Conservation (phyloP, 805 yeast species). For the Blastobotrys attinorum region DNA sequence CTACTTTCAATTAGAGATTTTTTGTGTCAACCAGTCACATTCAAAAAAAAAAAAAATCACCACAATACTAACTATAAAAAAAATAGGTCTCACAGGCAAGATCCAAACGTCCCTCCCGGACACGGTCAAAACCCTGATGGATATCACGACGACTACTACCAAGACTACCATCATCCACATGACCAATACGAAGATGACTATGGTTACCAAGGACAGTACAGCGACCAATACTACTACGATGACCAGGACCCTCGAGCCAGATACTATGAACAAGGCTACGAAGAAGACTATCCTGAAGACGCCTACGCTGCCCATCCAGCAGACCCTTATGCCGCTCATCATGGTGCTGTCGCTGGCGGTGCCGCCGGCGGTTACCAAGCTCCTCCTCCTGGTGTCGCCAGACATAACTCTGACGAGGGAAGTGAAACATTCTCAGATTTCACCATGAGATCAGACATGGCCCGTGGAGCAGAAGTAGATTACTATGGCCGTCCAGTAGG, state of each 20-base stretch:
- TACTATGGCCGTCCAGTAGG: constrained; percentile 31
- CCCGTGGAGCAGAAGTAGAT: constrained; percentile 30
- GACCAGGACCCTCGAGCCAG: constrained; percentile 32
- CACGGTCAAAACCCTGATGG: too few relatives aligned
- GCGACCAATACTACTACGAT: constrained; percentile 28
- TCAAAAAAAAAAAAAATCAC: too few relatives aligned
- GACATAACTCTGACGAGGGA: constrained; percentile 27
- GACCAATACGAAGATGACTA: constrained; percentile 21
- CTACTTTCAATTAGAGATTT: too few relatives aligned
- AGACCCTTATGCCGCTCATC: constrained; percentile 35
- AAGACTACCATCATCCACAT: constrained; percentile 13
- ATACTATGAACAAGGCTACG: constrained; percentile 31
- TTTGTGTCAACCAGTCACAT: too few relatives aligned
- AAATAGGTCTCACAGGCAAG: too few relatives aligned
- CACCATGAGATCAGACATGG: constrained; percentile 36
- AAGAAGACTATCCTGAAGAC: constrained; percentile 31
- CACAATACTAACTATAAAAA: too few relatives aligned
- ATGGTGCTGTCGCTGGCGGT: too few relatives aligned
- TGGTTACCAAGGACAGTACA: constrained; percentile 25
- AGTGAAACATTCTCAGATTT: constrained; percentile 36
- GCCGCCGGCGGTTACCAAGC: constrained; percentile 28
- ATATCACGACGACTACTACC: constrained; percentile 19
- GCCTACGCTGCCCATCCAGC: constrained; percentile 35
- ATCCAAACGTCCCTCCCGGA: too few relatives aligned
- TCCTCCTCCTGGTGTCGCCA: constrained; percentile 11